phyloP scores from a whole-genome alignment of 768 basidiomycete species.

The Tremella fuciformis region DNA sequence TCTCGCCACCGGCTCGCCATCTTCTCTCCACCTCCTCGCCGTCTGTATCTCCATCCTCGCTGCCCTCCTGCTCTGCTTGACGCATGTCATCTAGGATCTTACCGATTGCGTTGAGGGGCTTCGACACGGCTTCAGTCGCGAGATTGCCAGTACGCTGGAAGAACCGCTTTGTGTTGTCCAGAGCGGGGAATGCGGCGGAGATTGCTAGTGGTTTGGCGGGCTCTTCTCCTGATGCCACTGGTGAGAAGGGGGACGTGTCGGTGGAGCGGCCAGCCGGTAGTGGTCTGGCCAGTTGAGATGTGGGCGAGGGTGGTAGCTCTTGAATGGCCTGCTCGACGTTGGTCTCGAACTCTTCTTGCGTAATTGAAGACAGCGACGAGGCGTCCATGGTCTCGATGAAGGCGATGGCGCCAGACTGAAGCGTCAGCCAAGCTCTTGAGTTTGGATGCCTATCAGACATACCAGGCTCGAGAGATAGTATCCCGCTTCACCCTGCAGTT shows the following conservation, averaged over 20 bases:
- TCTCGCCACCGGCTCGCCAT: constrained; percentile 14
- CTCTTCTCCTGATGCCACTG: constrained; percentile 65
- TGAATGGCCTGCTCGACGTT: constrained; percentile 66
- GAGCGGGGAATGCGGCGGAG: constrained; percentile 56
- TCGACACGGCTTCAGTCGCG: constrained; percentile 64
- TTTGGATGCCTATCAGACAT: constrained; percentile 6
- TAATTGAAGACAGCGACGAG: constrained; percentile 86
- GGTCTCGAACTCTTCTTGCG: constrained; percentile 86
- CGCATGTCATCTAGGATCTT: constrained; percentile 82
- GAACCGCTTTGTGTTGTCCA: constrained; percentile 71
- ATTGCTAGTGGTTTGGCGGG: constrained; percentile 75
- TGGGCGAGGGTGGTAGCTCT: constrained; percentile 70
- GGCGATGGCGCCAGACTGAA: constrained; percentile 88
- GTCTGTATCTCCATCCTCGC: constrained; percentile 5
- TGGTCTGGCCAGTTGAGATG: constrained; percentile 60
- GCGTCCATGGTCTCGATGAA: constrained; percentile 99
- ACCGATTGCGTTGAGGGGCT: constrained; percentile 82
- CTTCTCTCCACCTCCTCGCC: constrained; percentile 16
- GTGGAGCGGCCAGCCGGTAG: constrained; percentile 34
- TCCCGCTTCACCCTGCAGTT: constrained; percentile 89
- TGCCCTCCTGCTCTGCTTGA: constrained; percentile 59
- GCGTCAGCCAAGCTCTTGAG: background rate
- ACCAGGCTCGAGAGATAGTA: constrained; percentile 96
- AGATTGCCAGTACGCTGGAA: constrained; percentile 82
- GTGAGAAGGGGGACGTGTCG: constrained; percentile 43